Percentiles rank a stretch among this genome's conserved stretches.
These are phyloP conservation scores for Candida caryicola DNA, from an alignment of 805 yeast species.

Conservation along the genomic window DNA sequence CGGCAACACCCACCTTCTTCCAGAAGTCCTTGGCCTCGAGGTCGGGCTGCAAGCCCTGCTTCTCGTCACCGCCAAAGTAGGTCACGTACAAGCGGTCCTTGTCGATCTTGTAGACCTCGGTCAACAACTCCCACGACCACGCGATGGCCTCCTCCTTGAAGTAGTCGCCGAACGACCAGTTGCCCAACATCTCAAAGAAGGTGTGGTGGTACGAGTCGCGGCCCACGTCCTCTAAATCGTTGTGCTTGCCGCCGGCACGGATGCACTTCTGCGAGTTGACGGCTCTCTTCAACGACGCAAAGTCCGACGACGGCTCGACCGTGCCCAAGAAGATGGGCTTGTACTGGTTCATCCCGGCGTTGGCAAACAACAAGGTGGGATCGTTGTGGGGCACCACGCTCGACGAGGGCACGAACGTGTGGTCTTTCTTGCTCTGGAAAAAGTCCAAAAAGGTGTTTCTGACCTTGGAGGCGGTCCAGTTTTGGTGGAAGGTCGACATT, in stretches of 20 bases:
- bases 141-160: slow-evolving; percentile 91
- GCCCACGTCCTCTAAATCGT: slow-evolving; percentile 97
- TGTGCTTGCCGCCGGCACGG: slow-evolving; percentile 99
- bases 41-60: slow-evolving; percentile 85
- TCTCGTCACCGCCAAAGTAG: slow-evolving; percentile 90
- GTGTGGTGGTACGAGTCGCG: slow-evolving; percentile 98
- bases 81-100: slow-evolving; percentile 86
- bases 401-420: slow-evolving; percentile 85
- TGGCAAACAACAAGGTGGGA: slow-evolving; percentile 93
- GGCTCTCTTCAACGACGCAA: slow-evolving; percentile 81
- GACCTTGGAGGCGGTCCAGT: slow-evolving; percentile 52
- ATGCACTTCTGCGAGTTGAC: slow-evolving; percentile 97
- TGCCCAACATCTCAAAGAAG: slow-evolving; percentile 98
- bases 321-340: slow-evolving; percentile 97
- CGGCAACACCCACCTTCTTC: slow-evolving; percentile 84
- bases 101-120: slow-evolving; percentile 77
- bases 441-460: slow-evolving; percentile 84
- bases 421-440: slow-evolving; percentile 61
- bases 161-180: slow-evolving; percentile 99
- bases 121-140: slow-evolving; percentile 88
- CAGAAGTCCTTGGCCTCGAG: slow-evolving; percentile 87
- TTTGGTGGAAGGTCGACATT: slow-evolving; percentile 23
- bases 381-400: slow-evolving; percentile 97
- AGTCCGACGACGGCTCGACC: slow-evolving; percentile 90
- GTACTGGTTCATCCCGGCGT: slow-evolving; percentile 99